Conservation (phyloP, 495 filamentous ascomycete species). For the Podospora bellae-mahoneyi region DNA sequence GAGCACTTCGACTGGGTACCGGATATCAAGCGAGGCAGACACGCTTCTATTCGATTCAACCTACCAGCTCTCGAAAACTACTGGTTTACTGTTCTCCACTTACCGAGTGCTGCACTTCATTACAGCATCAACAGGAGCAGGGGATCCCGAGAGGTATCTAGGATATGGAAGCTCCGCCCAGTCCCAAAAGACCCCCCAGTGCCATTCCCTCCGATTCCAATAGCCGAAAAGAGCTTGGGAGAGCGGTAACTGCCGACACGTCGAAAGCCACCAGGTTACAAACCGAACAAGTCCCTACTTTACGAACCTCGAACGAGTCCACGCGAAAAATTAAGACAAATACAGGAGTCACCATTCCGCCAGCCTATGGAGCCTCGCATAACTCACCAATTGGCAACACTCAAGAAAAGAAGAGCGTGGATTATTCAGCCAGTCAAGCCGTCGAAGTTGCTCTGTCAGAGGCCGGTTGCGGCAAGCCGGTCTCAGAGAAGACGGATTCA, state of each 20-base stretch:
- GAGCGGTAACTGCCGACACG: background rate
- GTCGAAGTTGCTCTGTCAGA: background rate
- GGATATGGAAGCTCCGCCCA: background rate
- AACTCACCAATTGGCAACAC: background rate
- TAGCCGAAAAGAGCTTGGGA: background rate
- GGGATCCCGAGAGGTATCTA: too few species aligned
- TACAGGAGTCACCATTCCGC: background rate
- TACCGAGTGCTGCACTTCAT: too few species aligned
- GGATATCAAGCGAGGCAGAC: background rate
- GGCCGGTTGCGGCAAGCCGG: background rate
- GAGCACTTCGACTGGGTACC: background rate
- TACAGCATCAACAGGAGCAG: too few species aligned
- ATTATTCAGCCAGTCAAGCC: background rate
- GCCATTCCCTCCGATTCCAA: background rate
- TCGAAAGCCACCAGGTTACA: background rate
- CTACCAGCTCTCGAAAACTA: too few species aligned
- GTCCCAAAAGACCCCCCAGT: background rate
- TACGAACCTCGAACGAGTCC: background rate
- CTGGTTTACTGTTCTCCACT: too few species aligned
- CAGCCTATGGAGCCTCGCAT: background rate
- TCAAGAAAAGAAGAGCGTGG: background rate
- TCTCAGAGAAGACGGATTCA: background rate
- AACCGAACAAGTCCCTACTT: background rate
- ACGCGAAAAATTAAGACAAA: too few species aligned
- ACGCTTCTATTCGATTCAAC: too few species aligned